Evolutionary conservation across 2,329 filamentous ascomycete species (phyloP), one percentile per base, ranked within the genome.

Genomic region (Ilyonectria sp.): DNA sequence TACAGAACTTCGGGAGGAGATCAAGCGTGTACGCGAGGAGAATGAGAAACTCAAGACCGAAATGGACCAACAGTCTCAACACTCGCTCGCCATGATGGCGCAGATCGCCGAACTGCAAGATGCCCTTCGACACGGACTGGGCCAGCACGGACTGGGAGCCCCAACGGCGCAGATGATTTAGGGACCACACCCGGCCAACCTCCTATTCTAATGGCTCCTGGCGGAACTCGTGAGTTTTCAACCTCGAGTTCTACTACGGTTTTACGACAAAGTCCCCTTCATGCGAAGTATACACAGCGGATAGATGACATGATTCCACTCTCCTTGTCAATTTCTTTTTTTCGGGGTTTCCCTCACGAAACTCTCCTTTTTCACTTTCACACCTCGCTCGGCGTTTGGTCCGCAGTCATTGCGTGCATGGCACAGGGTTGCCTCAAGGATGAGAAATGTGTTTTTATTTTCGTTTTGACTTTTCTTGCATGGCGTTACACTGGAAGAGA

Each of bases 11-110:
- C 89, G 88, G 21, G 86, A 89, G 53, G 90, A 93, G 76, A 81
- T 92, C 68, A 93, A 92, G 80, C 86, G 90, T 37, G 81, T 94
- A 40, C 86, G 87, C n/a, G 83, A 83, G 52, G 91, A 93, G 77
- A 91, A 92, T 66, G 84, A 89, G 69, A 88, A 90, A 72, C 82
- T 91, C 53, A 84, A 83, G 69, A 76, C 79, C 17, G 83, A 88
- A 64, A 80, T 88, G 67, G 82, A 87, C 44, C 79, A 83, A 47
- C 86, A 88, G 68, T 83, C 80, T 19, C 82, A 82, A 49, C 82
- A 86, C 69, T 83, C 81, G 4, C 74, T 82, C 13, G 78, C 81
- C 33, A 85, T 87, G 83, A 83, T 86, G 81, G 79, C 82, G 47
- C 85, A 87, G 71, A 84, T 87, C 26, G 78, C 80, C 1, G 80